Conservation (phyloP, 305 asterid genomes). For the Coffea humblotiana region DNA sequence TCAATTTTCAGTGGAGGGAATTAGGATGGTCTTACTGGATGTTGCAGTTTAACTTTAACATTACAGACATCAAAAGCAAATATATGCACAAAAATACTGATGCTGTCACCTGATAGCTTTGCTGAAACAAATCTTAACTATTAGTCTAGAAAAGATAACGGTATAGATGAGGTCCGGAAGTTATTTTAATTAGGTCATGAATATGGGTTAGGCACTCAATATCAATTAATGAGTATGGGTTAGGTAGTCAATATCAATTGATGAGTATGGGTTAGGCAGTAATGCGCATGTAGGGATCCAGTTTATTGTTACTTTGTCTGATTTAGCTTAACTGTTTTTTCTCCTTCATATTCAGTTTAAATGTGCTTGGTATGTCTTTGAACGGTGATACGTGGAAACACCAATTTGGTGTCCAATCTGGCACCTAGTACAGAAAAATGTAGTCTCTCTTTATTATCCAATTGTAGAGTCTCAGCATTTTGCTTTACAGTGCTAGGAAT, state of each 20-base stretch:
- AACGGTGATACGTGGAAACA: background rate
- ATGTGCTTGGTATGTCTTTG: background rate
- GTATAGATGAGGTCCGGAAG: background rate
- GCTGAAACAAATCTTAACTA: too few relatives aligned
- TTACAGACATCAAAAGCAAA: background rate
- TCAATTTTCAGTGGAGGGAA: background rate
- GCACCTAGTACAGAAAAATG: background rate
- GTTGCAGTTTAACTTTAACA: too few relatives aligned
- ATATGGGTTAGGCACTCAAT: background rate
- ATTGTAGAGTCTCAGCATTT: background rate
- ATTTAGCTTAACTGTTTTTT: background rate
- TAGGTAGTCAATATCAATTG: background rate
- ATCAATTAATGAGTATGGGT: background rate
- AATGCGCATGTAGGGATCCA: background rate
- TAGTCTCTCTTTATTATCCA: background rate
- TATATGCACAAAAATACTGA: background rate
- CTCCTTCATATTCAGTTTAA: background rate
- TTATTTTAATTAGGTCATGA: too few relatives aligned
- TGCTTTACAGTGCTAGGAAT: background rate
- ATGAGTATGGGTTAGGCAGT: background rate
- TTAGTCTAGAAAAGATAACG: too few relatives aligned
- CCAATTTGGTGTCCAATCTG: background rate
- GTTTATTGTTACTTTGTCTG: background rate
- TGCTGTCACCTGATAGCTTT: background rate
- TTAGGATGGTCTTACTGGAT: background rate